phyloP scores from a whole-genome alignment of 179 eudicot genomes.

The Sideroxylon spinosum region DNA sequence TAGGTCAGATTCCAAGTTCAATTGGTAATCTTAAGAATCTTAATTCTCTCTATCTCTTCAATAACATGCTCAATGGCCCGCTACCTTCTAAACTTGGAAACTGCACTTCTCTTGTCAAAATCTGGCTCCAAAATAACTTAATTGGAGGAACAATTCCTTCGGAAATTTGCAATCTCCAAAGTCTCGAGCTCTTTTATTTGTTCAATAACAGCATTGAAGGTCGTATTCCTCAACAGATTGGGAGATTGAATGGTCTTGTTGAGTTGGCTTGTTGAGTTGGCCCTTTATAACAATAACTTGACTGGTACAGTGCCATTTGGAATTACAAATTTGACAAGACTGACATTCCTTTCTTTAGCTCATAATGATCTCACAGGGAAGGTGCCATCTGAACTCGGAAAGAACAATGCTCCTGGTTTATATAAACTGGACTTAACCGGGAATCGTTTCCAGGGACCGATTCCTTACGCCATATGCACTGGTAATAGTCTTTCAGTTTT shows the following conservation, averaged over 20 bases:
- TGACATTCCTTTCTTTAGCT: constrained; percentile 15
- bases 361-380: constrained; percentile 16
- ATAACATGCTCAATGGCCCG: constrained; percentile 20
- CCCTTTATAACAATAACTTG: constrained; percentile 13
- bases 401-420: constrained; percentile 7
- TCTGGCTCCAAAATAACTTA: not conserved
- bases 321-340: constrained; percentile 14
- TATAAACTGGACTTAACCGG: constrained; percentile 9
- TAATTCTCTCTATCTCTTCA: not conserved
- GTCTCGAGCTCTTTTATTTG: not conserved
- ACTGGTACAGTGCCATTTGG: constrained; percentile 17
- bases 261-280: constrained; percentile 10
- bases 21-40: constrained; percentile 20
- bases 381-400: constrained; percentile 23
- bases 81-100: constrained; percentile 23
- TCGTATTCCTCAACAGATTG: constrained; percentile 16
- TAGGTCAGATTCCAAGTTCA: constrained; percentile 17
- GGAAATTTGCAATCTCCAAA: constrained; percentile 17
- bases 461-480: constrained; percentile 20
- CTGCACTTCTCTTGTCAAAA: constrained; percentile 19
- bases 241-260: constrained; percentile 10
- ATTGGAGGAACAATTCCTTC: constrained; percentile 17
- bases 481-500: constrained; percentile 6
- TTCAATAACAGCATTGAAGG: constrained; percentile 16
- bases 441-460: constrained; percentile 14